Conservation (phyloP, 2,329 filamentous ascomycete genomes). For the Fusarium fracticaudum region DNA sequence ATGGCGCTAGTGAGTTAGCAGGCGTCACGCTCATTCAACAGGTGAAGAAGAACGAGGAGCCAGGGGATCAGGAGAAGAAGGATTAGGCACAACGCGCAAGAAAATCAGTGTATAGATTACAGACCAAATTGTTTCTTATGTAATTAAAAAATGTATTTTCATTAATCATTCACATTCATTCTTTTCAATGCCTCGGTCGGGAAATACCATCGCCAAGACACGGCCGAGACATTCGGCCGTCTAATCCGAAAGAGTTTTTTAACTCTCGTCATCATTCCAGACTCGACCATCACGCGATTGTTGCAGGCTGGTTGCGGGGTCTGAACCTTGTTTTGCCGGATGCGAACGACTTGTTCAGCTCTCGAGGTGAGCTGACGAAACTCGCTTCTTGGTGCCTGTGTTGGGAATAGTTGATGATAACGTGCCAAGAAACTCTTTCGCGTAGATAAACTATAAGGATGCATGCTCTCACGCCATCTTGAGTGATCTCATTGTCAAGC, state of each 20-base stretch:
- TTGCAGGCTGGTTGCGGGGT: not conserved
- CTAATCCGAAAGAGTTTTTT: not conserved
- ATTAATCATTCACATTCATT: not conserved
- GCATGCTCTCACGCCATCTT: not conserved
- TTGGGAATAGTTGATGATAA: not conserved
- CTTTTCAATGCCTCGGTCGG: not conserved
- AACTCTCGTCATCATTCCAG: not conserved
- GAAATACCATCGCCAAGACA: not conserved
- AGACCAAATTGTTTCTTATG: not conserved
- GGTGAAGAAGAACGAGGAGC: slow-evolving; percentile 36
- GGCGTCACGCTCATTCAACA: slow-evolving; percentile 49
- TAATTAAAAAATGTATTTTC: not conserved
- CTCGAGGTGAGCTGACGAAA: not conserved
- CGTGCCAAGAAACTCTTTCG: not conserved
- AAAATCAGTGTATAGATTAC: not conserved
- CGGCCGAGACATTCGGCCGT: not conserved
- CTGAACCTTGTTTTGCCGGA: not conserved
- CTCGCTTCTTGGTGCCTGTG: not conserved
- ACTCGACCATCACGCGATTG: not conserved
- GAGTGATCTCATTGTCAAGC: not conserved
- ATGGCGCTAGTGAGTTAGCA: slow-evolving; percentile 48
- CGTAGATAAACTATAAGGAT: not conserved
- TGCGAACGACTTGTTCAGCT: not conserved
- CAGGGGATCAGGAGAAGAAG: slow-evolving; percentile 12
- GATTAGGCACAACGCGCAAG: slow-evolving; percentile 2